A percentile compares a stretch with the other conserved stretches of the same genome.
Evolutionary conservation across 129 eudicot genomes (phyloP).

Genomic region (Tagetes patula): DNA sequence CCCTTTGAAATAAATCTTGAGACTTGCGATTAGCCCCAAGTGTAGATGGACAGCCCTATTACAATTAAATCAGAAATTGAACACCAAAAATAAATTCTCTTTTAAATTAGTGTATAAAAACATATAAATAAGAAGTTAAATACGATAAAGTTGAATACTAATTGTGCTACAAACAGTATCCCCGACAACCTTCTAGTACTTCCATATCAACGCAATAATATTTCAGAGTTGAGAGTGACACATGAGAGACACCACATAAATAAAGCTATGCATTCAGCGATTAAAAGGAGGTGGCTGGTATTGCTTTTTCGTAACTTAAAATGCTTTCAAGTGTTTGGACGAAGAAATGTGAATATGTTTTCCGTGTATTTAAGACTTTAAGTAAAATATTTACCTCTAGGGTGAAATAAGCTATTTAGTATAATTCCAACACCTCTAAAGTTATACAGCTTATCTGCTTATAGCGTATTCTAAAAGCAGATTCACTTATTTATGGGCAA

Average conservation of each 20-base stretch:
- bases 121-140: not conserved
- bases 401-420: not conserved
- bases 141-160: not conserved
- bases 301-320: not conserved
- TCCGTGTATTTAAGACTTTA: too few relatives aligned
- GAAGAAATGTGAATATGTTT: not conserved
- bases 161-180: not conserved
- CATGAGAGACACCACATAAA: not conserved
- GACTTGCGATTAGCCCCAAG: slow-evolving; percentile 91
- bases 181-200: not conserved
- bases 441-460: not conserved
- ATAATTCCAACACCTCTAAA: too few relatives aligned
- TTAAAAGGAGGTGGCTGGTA: not conserved
- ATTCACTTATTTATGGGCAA: not conserved
- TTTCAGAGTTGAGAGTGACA: not conserved
- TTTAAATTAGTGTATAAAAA: not conserved
- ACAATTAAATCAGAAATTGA: slow-evolving; percentile 21
- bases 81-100: slow-evolving; percentile 14
- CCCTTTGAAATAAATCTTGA: slow-evolving; percentile 82
- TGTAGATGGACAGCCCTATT: slow-evolving; percentile 92
- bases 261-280: not conserved
- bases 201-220: not conserved
- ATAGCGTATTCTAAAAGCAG: not conserved
- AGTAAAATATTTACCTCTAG: not conserved
- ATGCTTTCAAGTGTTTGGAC: not conserved